These are phyloP conservation scores for Metarhizium rileyi DNA, from an alignment of 2,329 filamentous ascomycete species.

Conservation along the genomic window DNA sequence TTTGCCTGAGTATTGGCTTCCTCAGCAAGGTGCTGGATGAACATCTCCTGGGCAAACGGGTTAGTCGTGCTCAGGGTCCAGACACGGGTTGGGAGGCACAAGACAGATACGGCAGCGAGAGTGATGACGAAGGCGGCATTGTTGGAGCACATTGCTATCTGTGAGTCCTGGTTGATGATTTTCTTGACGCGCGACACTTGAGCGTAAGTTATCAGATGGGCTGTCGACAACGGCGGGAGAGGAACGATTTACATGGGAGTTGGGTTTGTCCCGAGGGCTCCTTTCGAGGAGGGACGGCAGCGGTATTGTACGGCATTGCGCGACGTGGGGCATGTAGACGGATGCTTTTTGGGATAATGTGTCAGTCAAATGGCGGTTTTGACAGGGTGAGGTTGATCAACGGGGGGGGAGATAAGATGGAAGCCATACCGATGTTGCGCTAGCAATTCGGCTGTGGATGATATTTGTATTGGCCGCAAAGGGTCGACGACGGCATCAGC, in stretches of 20 bases:
- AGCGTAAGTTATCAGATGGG: background rate
- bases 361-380: too few relatives aligned
- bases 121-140: constrained; percentile 93
- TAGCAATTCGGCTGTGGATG: too few relatives aligned
- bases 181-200: constrained; percentile 91
- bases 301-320: constrained; percentile 83
- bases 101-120: constrained; percentile 59
- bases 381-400: too few relatives aligned
- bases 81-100: background rate
- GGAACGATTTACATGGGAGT: constrained; percentile 62
- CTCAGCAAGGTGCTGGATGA: constrained; percentile 82
- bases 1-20: constrained; percentile 84
- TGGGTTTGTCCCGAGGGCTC: constrained; percentile 79
- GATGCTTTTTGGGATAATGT: too few relatives aligned
- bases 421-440: too few relatives aligned
- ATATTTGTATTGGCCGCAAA: too few relatives aligned
- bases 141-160: constrained; percentile 78
- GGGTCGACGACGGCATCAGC: too few relatives aligned
- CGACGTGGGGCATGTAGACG: background rate
- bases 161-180: constrained; percentile 81
- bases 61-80: background rate
- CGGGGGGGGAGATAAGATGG: too few relatives aligned
- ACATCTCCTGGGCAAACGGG: constrained; percentile 62
- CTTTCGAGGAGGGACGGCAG: constrained; percentile 67
- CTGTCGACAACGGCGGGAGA: constrained; percentile 5